A percentile compares a stretch with the other conserved stretches of the same genome.
phyloP scores from a whole-genome alignment of 352 stramenopile species.

The Phytophthora fragariae region DNA sequence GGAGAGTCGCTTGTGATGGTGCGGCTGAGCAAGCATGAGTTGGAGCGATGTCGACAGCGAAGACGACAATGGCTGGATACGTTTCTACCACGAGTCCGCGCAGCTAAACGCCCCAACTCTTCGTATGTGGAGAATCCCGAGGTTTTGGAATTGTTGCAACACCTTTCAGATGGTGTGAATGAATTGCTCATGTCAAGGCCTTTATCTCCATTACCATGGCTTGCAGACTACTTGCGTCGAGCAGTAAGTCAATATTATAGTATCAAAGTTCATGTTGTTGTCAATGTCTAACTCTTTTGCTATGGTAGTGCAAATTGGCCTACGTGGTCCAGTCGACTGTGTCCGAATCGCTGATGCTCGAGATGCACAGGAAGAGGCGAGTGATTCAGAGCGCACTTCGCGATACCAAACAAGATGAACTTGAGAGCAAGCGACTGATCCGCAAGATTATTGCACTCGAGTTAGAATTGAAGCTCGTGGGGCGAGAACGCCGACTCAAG shows the following conservation, averaged over 20 bases:
- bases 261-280: background rate
- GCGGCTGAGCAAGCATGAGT: conserved; percentile 23
- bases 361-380: conserved; percentile 79
- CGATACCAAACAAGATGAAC: conserved; percentile 59
- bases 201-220: conserved; percentile 55
- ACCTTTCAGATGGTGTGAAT: conserved; percentile 57
- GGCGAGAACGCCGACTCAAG: conserved; percentile 46
- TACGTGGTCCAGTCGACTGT: conserved; percentile 55
- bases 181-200: conserved; percentile 59
- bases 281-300: background rate
- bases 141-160: conserved; percentile 53
- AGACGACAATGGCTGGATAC: conserved; percentile 40
- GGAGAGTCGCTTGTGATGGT: conserved; percentile 7
- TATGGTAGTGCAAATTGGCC: conserved; percentile 63
- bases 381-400: conserved; percentile 63
- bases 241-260: conserved; percentile 34
- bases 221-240: conserved; percentile 67
- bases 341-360: conserved; percentile 50
- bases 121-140: conserved; percentile 41
- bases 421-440: conserved; percentile 61
- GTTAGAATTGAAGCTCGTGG: conserved; percentile 43
- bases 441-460: conserved; percentile 46
- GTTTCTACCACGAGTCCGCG: conserved; percentile 36
- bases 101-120: conserved; percentile 48
- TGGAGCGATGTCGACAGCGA: conserved; percentile 25